These are phyloP conservation scores for Starmerella vitae DNA, from an alignment of 805 yeast genomes.

Conservation along the genomic window DNA sequence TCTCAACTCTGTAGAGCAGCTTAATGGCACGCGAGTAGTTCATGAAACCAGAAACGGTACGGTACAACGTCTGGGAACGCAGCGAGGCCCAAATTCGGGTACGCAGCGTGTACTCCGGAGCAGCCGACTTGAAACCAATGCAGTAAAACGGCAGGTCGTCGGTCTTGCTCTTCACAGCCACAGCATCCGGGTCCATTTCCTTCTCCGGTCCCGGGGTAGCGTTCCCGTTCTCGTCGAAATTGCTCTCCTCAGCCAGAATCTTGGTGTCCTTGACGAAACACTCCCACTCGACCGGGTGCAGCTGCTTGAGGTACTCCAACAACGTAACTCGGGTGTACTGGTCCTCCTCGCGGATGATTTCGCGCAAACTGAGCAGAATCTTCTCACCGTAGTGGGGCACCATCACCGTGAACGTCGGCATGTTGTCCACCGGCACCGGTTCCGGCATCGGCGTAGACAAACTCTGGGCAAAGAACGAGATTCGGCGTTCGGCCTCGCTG, in stretches of 20 bases:
- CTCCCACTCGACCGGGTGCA: conserved; percentile 96
- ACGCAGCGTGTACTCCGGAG: conserved; percentile 90
- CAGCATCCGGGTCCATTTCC: conserved; percentile 40
- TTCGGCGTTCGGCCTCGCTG: conserved; percentile 99
- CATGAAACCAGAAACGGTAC: conserved; percentile 98
- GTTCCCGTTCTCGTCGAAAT: conserved; percentile 41
- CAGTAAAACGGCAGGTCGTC: conserved; percentile 91
- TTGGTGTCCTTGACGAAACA: conserved; percentile 94
- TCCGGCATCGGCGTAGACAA: conserved; percentile 97
- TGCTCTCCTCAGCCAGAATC: conserved; percentile 86
- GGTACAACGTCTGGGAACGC: conserved; percentile 89
- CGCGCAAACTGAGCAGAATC: conserved; percentile 83
- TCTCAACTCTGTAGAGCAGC: conserved; percentile 83
- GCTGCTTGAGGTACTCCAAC: conserved; percentile 83
- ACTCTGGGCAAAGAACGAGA: conserved; percentile 97
- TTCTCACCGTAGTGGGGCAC: conserved; percentile 95
- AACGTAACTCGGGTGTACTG: conserved; percentile 90
- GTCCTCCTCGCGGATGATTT: conserved; percentile 93
- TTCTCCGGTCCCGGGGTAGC: conserved; percentile 23
- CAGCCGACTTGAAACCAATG: conserved; percentile 94
- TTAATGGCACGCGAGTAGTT: conserved; percentile 94
- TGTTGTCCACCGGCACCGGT: conserved; percentile 97
- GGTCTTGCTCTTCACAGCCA: conserved; percentile 67
- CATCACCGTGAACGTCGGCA: conserved; percentile 97
- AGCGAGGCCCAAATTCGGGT: conserved; percentile 98